Conservation (phyloP, 257 asterid genomes). For the Linaria vulgaris region DNA sequence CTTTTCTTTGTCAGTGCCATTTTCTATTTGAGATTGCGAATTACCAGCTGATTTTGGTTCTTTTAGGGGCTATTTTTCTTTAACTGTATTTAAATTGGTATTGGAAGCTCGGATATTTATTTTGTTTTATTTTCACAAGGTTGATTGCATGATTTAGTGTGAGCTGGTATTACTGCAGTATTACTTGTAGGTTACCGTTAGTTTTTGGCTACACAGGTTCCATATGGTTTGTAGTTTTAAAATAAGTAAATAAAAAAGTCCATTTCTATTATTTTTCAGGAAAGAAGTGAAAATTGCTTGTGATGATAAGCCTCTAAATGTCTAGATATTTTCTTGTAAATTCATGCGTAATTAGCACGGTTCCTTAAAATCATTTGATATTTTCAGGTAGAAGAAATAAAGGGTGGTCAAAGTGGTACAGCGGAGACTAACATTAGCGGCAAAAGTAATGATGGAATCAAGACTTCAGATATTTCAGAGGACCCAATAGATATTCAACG, state of each 20-base stretch:
- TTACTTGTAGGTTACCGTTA: no score
- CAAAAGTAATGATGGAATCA: conserved; percentile 27
- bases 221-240: neutral
- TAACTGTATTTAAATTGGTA: no score
- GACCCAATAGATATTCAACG: no score
- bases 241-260: neutral
- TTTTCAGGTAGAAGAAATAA: conserved; percentile 72
- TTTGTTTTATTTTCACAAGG: no score
- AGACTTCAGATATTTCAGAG: conserved; percentile 39
- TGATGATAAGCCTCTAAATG: neutral
- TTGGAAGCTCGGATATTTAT: no score
- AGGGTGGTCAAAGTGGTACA: conserved; percentile 37
- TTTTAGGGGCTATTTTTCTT: no score
- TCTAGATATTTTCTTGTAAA: conserved; percentile 3
- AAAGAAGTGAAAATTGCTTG: neutral
- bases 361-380: conserved; percentile 23
- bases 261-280: neutral
- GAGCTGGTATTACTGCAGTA: no score
- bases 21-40: no score
- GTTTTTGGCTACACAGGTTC: no score
- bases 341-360: conserved; percentile 6
- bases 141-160: no score
- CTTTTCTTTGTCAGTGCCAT: no score
- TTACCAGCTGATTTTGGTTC: no score
- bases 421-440: conserved; percentile 25